These are phyloP conservation scores for Panicum virgatum DNA, from an alignment of 202 grass and related monocot genomes.

Conservation along the genomic window DNA sequence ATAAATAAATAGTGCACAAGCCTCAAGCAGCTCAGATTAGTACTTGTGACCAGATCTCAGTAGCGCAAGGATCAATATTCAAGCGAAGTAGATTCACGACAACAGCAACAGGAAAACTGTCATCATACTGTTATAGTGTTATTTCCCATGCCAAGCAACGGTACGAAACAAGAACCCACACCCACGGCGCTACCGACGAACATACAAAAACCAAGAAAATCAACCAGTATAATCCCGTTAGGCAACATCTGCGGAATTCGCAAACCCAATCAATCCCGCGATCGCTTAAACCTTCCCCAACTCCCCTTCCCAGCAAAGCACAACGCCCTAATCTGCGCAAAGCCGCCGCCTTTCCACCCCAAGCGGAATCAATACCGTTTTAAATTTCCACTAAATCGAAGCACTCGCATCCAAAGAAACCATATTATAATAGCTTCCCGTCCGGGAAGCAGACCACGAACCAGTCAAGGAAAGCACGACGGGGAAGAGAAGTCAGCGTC, in stretches of 20 bases:
- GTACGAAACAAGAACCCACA: neutral
- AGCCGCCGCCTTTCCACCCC: neutral
- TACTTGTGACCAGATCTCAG: neutral
- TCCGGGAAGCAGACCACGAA: neutral
- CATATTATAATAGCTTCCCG: neutral
- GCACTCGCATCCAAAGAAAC: neutral
- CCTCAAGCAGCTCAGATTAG: neutral
- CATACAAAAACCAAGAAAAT: neutral
- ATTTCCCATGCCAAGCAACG: neutral
- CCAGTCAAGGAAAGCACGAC: conserved; percentile 17
- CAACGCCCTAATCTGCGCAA: conserved; percentile 22
- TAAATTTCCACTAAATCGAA: neutral
- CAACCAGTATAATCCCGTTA: neutral
- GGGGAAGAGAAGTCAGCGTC: neutral
- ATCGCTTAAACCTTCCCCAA: neutral
- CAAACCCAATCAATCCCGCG: neutral
- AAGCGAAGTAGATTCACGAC: neutral
- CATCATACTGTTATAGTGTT: neutral
- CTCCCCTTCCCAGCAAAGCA: neutral
- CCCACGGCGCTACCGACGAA: neutral
- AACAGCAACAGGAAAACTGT: neutral
- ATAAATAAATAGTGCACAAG: neutral
- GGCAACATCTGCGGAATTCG: neutral
- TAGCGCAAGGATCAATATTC: neutral
- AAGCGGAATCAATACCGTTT: neutral